Conservation (phyloP, 78 protist species). For the Paratrimastix pyriformis region DNA sequence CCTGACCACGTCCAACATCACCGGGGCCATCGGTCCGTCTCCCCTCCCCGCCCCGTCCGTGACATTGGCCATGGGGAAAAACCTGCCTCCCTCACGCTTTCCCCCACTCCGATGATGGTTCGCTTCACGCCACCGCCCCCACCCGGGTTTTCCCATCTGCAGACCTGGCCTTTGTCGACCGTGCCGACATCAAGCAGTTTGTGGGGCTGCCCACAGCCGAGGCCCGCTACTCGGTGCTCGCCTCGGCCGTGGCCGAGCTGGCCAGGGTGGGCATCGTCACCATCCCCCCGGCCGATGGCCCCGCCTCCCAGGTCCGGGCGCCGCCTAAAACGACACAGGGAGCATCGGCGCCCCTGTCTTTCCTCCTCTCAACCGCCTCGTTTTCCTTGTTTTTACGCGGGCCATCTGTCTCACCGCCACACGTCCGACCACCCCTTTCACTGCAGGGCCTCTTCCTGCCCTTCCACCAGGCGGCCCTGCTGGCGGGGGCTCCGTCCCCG, state of each 20-base stretch:
- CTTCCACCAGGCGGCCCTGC: background rate
- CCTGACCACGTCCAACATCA: slow-evolving; percentile 79
- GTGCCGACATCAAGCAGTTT: slow-evolving; percentile 83
- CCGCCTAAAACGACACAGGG: background rate
- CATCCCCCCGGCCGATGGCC: background rate
- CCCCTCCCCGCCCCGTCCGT: background rate
- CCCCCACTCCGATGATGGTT: background rate
- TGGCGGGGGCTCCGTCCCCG: background rate
- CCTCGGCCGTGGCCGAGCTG: slow-evolving; percentile 52
- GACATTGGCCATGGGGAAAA: slow-evolving; percentile 14
- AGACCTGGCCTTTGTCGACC: slow-evolving; percentile 75
- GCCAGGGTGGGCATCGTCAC: slow-evolving; percentile 39
- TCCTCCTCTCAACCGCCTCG: background rate
- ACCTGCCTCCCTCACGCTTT: too few species aligned
- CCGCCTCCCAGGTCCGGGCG: background rate
- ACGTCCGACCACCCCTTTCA: background rate
- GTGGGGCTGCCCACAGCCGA: slow-evolving; percentile 65
- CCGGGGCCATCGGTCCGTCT: slow-evolving; percentile 47
- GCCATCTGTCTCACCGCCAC: background rate
- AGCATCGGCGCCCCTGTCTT: background rate
- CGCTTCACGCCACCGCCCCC: background rate
- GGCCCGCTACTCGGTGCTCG: slow-evolving; percentile 50
- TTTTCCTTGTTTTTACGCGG: background rate
- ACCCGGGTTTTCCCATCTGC: background rate
- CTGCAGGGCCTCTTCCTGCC: background rate